Evolutionary conservation across 257 asterid genomes (phyloP).

Genomic region (Capsicum pubescens): DNA sequence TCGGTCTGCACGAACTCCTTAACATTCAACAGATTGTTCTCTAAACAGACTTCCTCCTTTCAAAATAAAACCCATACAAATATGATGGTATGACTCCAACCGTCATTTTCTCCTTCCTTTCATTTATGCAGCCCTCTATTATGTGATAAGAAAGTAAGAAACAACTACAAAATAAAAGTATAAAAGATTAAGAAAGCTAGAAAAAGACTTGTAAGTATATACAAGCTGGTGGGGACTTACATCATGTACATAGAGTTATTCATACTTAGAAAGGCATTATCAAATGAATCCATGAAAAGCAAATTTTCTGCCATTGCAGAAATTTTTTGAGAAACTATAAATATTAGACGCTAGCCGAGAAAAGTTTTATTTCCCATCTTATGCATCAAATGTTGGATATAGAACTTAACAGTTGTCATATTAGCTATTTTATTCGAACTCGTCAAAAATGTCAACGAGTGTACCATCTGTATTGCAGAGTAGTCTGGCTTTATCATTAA

Average conservation of each 20-base stretch:
- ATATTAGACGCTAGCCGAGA: conserved; percentile 79
- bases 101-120: not conserved
- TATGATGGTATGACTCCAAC: not conserved
- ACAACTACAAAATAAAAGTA: not conserved
- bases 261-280: conserved; percentile 68
- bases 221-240: conserved; percentile 54
- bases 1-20: no score
- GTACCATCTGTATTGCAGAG: no score
- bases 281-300: conserved; percentile 89
- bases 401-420: conserved; percentile 42
- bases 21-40: no score
- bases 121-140: not conserved
- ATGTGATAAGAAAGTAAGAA: not conserved
- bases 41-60: no score
- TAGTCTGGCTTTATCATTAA: no score
- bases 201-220: not conserved
- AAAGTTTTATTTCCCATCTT: conserved; percentile 79
- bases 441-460: no score
- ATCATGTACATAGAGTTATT: conserved; percentile 72
- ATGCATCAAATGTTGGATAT: conserved; percentile 83
- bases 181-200: not conserved
- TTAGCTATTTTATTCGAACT: no score
- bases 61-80: not conserved
- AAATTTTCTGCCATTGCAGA: conserved; percentile 79
- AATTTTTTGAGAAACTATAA: conserved; percentile 81